phyloP scores from a whole-genome alignment of 768 basidiomycete genomes.

The Rhizopogon vinicolor region DNA sequence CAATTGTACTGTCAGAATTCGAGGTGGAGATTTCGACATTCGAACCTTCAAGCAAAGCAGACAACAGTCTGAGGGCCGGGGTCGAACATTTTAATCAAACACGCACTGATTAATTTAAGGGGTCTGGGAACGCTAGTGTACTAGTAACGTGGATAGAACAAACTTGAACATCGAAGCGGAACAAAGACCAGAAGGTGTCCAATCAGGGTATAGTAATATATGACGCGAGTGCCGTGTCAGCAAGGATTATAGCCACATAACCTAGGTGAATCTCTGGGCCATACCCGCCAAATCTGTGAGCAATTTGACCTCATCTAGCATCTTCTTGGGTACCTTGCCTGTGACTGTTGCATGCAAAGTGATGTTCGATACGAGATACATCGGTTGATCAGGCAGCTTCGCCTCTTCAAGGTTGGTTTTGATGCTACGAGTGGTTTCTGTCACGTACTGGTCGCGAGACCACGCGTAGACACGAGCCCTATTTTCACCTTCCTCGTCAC shows the following conservation, averaged over 20 bases:
- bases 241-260: background rate
- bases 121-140: too few species aligned
- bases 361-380: conserved; percentile 13
- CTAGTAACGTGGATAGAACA: too few species aligned
- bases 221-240: too few species aligned
- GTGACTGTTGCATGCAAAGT: conserved; percentile 2
- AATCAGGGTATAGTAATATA: too few species aligned
- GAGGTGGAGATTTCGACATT: too few species aligned
- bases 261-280: background rate
- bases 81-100: too few species aligned
- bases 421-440: conserved; percentile 6
- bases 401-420: conserved; percentile 7
- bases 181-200: too few species aligned
- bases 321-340: background rate
- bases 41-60: too few species aligned
- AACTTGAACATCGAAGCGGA: too few species aligned
- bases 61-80: too few species aligned
- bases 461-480: conserved; percentile 1
- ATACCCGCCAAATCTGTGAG: conserved; percentile 3
- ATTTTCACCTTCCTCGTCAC: conserved; percentile 7
- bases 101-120: too few species aligned
- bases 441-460: conserved; percentile 5
- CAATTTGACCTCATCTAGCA: conserved; percentile 1
- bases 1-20: too few species aligned
- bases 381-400: conserved; percentile 9